These are phyloP conservation scores for Diaporthe aspalathi DNA, from an alignment of 2,329 filamentous ascomycete species.

Conservation along the genomic window DNA sequence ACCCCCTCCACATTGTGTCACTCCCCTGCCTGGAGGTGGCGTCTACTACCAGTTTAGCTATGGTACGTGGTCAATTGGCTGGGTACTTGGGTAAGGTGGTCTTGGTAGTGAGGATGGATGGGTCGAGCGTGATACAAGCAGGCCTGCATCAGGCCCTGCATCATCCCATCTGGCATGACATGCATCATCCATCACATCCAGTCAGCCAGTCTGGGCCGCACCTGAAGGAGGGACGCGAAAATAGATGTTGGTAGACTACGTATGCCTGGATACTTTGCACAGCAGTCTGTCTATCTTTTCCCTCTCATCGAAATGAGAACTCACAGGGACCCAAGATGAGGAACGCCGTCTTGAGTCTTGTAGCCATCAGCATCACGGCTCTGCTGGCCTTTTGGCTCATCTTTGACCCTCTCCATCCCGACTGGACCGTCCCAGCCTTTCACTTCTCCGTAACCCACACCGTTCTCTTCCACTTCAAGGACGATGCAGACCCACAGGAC, in stretches of 20 bases:
- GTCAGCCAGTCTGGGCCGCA: too few relatives aligned
- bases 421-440: slow-evolving; percentile 20
- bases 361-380: slow-evolving; percentile 16
- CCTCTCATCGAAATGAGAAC: not conserved
- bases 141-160: not conserved
- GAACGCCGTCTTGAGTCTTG: slow-evolving; percentile 8
- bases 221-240: too few relatives aligned
- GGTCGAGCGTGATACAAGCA: not conserved
- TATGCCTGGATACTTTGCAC: not conserved
- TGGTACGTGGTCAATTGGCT: too few relatives aligned
- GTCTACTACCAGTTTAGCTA: too few relatives aligned
- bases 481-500: slow-evolving; percentile 44
- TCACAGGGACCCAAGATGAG: not conserved
- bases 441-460: slow-evolving; percentile 43
- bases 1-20: not conserved
- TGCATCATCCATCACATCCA: not conserved
- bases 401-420: slow-evolving; percentile 13
- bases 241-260: not conserved
- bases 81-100: too few relatives aligned
- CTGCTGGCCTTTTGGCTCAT: slow-evolving; percentile 17
- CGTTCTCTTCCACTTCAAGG: slow-evolving; percentile 47
- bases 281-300: not conserved
- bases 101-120: not conserved
- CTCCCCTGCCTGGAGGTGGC: slow-evolving; percentile 4
- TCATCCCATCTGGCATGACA: not conserved